Evolutionary conservation across 129 eudicot species (phyloP).

Genomic region (carrot (Daucus carota)): DNA sequence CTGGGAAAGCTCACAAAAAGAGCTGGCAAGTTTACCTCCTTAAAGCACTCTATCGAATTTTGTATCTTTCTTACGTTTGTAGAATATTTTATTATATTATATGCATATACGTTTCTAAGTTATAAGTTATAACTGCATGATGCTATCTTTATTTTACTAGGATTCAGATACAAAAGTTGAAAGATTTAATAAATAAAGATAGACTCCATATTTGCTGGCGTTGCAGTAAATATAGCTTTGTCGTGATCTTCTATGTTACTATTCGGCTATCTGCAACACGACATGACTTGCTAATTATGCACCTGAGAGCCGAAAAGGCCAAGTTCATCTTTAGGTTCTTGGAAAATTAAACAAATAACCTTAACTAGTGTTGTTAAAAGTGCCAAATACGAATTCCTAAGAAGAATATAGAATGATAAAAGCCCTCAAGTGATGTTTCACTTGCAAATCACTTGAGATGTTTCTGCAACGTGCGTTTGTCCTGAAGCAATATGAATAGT

Average conservation of each 20-base stretch:
- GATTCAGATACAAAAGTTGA: neutral
- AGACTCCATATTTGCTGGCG: no score
- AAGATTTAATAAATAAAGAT: neutral
- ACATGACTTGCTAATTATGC: neutral
- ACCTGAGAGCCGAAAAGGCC: slow-evolving; percentile 3
- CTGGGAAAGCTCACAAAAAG: slow-evolving; percentile 41
- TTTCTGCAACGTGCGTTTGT: neutral
- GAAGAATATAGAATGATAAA: neutral
- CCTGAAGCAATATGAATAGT: neutral
- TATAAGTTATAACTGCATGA: neutral
- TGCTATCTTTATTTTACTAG: neutral
- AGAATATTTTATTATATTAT: neutral
- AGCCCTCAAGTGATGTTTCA: neutral
- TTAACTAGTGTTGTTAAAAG: neutral
- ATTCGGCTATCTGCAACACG: neutral
- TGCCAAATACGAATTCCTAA: neutral
- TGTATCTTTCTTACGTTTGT: slow-evolving; percentile 3
- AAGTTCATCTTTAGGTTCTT: neutral
- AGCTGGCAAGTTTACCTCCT: slow-evolving; percentile 34
- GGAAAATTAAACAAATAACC: neutral
- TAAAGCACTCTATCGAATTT: neutral
- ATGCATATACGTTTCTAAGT: neutral
- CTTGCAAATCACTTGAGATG: neutral
- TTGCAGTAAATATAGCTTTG: neutral
- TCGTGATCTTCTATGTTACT: neutral